Evolutionary conservation across 805 yeast species (phyloP), one percentile per base, ranked within the genome.

Genomic region (Ogataea angusta): DNA sequence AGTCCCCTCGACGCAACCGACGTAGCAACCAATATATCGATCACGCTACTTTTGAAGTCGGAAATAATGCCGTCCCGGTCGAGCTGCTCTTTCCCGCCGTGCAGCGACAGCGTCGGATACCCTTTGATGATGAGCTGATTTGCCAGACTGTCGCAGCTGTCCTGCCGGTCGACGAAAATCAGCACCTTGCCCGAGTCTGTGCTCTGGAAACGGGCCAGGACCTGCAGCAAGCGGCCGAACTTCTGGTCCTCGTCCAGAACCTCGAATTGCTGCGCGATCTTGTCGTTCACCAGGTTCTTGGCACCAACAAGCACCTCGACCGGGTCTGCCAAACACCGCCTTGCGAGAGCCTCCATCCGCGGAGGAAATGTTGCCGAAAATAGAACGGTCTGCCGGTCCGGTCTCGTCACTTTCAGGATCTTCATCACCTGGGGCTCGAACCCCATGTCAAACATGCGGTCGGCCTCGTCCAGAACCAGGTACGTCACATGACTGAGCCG

Each of bases 1-100:
- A 93, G 67, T 0, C 99, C 99, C 47, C 99, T 72, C 0, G 99
- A 96, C 2, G 97, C 88, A 18, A 93, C 85, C 2, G 96, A 93
- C 0, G 99, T 93, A 6, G 97, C 96, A 19, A 93, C 76, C 35
- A 93, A 66, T 1, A 89, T 76, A 40, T 78, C 75, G 3, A 78
- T 64, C 0, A 70, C 69, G 10, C 87, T 83, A 6, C 60, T 67
- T 42, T 76, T 73, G 61, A 91, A 93, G 36, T 79, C 86, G 10
- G 72, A 68, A 28, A 93, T 75, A 2, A 90, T 87, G 16, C 74
- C 65, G 33, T 83, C 84, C 39, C 99, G 69, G 56, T 91, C 97
- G 23, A 74, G 66, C 54, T 90, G 95, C 34, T 86, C 90, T 53
- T 87, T 84, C 1, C 96, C 98, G 0, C 98, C 99, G 63, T 93